Percentiles rank a stretch among this genome's conserved stretches.
These are phyloP conservation scores for Capsella bursapastoris DNA, from an alignment of 345 rosid genomes.

Conservation along the genomic window DNA sequence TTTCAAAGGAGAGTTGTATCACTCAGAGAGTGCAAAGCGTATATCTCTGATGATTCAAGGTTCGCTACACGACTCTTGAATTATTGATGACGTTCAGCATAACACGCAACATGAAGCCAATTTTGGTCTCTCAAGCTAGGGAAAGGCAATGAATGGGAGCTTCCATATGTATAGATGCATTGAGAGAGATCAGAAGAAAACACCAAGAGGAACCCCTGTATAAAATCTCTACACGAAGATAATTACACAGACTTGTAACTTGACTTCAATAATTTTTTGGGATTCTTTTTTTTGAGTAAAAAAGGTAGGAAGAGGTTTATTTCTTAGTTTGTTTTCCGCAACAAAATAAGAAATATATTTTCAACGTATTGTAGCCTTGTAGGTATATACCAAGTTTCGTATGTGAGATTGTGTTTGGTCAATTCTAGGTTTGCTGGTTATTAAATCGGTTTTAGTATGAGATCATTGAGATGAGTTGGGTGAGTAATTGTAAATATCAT, in stretches of 20 bases:
- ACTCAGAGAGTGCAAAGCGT: slow-evolving; percentile 88
- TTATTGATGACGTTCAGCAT: slow-evolving; percentile 36
- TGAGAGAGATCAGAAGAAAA: slow-evolving; percentile 30
- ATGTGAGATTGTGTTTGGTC: too few relatives aligned
- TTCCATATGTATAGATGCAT: slow-evolving; percentile 41
- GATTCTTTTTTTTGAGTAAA: slow-evolving; percentile 28
- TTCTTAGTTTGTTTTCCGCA: slow-evolving; percentile 23
- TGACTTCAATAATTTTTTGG: slow-evolving; percentile 21
- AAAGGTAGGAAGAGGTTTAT: slow-evolving; percentile 32
- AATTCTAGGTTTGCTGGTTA: too few relatives aligned
- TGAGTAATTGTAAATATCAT: too few relatives aligned
- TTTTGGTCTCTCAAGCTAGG: slow-evolving; percentile 41
- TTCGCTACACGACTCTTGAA: slow-evolving; percentile 78
- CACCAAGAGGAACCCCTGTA: slow-evolving; percentile 33
- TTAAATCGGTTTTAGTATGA: too few relatives aligned
- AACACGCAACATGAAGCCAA: slow-evolving; percentile 26
- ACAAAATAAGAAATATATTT: slow-evolving; percentile 2
- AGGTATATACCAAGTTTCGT: neutral
- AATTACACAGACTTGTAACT: slow-evolving; percentile 40
- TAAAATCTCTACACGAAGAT: slow-evolving; percentile 42
- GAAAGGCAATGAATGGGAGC: slow-evolving; percentile 31
- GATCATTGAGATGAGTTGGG: too few relatives aligned
- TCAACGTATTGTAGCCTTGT: slow-evolving; percentile 24
- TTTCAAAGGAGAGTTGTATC: slow-evolving; percentile 84
- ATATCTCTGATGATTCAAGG: slow-evolving; percentile 82